Evolutionary conservation across 208 protist species (phyloP), one percentile per base, ranked within the genome.

Genomic region (Wallacemonas sp.): DNA sequence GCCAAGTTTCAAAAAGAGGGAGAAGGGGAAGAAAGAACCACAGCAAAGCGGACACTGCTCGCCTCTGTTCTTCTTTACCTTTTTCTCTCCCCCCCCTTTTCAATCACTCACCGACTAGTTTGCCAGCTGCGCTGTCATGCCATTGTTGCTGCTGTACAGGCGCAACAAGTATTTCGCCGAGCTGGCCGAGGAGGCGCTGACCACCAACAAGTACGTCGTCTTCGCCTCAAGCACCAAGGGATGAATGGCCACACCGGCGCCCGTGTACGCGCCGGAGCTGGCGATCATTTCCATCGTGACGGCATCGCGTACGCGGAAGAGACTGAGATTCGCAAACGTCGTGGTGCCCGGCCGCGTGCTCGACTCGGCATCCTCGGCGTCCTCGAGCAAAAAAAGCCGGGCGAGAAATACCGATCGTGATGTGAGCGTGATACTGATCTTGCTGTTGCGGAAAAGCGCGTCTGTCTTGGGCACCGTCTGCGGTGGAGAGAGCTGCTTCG

Each of bases 81-180:
- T n/a, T n/a, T n/a, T n/a, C n/a, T n/a, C n/a, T n/a, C n/a, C n/a
- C n/a, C n/a, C n/a, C n/a, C n/a, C n/a, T n/a, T n/a, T n/a, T n/a
- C 61, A 72, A 18, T 49, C 44, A 49, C 64, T 52, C 65, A 41
- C 8, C 0, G 49, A 8, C 12, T 52, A 79, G 48, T 72, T 76
- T 12, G 65, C 23, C 20, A 81, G 11, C 61, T 82, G 63, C 18
- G 74, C 77, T 2, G 33, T 84, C 52, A 59, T 44, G 33, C 82
- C 65, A 4, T 7, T 59, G 31, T 31, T 67, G 57, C 62, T 84
- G 39, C 76, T 89, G 70, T 84, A 89, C 20, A 93, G 36, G n/a
- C 83, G 83, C 49, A 93, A 50, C 0, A 86, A 45, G 41, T 89
- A 93, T 75, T 89, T 91, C 61, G 65, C 73, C n/a, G 62, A 63